Conservation (phyloP, 257 asterid species). For the Mitragyna speciosa region DNA sequence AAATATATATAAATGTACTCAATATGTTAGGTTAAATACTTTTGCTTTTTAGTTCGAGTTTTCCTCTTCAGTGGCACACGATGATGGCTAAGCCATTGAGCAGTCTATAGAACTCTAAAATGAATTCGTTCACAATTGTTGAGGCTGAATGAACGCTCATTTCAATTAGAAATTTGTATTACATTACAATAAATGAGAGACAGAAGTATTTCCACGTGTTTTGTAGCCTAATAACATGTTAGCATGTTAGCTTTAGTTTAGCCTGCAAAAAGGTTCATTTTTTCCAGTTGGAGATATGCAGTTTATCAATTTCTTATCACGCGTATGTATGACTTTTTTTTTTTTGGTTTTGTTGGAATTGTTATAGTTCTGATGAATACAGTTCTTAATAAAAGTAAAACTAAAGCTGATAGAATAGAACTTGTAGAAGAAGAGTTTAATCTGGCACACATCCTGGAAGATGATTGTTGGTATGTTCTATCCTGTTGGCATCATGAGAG, state of each 20-base stretch:
- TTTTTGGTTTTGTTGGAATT: background rate
- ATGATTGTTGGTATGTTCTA: slow-evolving; percentile 62
- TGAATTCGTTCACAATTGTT: background rate
- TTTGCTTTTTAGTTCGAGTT: background rate
- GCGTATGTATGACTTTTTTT: background rate
- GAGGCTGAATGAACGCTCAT: background rate
- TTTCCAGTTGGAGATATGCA: no score
- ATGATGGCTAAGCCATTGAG: background rate
- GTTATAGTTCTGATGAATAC: slow-evolving; percentile 58
- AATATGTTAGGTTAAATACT: slow-evolving; percentile 52
- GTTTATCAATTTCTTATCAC: background rate
- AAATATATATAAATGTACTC: slow-evolving; percentile 31
- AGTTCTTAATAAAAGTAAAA: slow-evolving; percentile 67
- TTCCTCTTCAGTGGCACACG: background rate
- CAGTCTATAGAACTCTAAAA: background rate
- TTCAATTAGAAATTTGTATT: background rate
- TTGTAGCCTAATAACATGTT: background rate
- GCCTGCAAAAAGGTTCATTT: background rate
- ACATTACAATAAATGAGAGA: background rate
- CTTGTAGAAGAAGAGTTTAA: slow-evolving; percentile 68
- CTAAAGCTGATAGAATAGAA: slow-evolving; percentile 70
- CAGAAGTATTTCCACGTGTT: background rate
- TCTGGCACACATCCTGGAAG: slow-evolving; percentile 55
- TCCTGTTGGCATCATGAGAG: slow-evolving; percentile 57
- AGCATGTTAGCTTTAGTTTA: background rate